phyloP scores from a whole-genome alignment of 768 basidiomycete genomes.

The Chiua virens region DNA sequence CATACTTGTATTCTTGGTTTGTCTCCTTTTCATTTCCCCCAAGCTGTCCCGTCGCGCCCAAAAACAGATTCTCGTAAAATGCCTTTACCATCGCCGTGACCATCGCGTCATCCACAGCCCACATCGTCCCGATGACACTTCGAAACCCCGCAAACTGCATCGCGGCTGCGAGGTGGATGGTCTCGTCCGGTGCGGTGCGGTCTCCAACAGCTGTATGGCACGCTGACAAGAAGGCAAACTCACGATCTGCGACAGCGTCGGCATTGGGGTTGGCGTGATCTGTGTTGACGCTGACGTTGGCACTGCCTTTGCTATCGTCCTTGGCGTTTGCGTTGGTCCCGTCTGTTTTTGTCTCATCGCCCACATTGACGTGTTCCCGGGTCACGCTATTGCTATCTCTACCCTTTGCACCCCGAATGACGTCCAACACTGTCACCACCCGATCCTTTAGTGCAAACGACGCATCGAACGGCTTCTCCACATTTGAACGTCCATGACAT shows the following conservation, averaged over 20 bases:
- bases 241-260: background rate
- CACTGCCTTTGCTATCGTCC: too few species aligned
- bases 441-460: slow-evolving; percentile 26
- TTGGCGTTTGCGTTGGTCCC: too few species aligned
- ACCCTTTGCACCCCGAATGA: slow-evolving; percentile 13
- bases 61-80: slow-evolving; percentile 23
- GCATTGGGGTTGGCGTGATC: background rate
- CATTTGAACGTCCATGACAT: slow-evolving; percentile 29
- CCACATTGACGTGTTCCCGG: too few species aligned
- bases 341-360: too few species aligned
- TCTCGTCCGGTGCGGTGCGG: slow-evolving; percentile 29
- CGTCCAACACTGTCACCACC: slow-evolving; percentile 18
- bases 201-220: slow-evolving; percentile 32
- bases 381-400: too few species aligned
- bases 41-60: too few species aligned
- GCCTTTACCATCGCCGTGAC: slow-evolving; percentile 17
- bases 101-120: slow-evolving; percentile 31
- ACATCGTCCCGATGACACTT: slow-evolving; percentile 37
- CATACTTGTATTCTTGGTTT: background rate
- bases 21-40: too few species aligned
- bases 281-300: too few species aligned
- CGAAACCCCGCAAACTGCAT: slow-evolving; percentile 37
- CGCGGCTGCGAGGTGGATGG: slow-evolving; percentile 35
- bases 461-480: slow-evolving; percentile 25
- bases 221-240: slow-evolving; percentile 36